Evolutionary conservation across 331 rosid genomes (phyloP), one percentile per base, ranked within the genome.

Genomic region (Arachis monticola): DNA sequence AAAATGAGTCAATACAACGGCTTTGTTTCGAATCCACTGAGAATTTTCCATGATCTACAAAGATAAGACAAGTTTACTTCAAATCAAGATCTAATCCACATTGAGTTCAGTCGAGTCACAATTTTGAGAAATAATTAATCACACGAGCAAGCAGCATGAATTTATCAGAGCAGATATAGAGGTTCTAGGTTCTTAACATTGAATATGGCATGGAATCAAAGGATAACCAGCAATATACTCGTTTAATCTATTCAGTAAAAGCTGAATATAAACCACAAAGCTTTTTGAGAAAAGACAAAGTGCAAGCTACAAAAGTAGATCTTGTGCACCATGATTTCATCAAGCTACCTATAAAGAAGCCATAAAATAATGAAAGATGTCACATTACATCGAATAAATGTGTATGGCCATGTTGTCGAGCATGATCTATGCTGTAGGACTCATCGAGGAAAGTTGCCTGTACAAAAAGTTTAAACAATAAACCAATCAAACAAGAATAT

Each of bases 361-460:
- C 45, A 58, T 50, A 60, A 68, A 58, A 60, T 67, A 63, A 71
- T 45, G 68, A 66, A 51, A 67, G 62, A 68, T 51, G 53, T 66
- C 67, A 80, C 59, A 27, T 65, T 87, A 88, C 99, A 96, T 94
- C 96, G 60, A 72, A 60, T 78, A 94, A 32, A 87, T 94, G 99
- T 64, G 92, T 94, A 78, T 94, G 99, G 38, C 99, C 99, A 69
- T 64, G 99, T 76, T 87, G 83, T 64, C 88, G 89, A 22, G 99
- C 97, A 61, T 94, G 97, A 50, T 92, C 97, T 64, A 84, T 66
- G 87, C 87, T 92, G 87, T 65, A 80, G 31, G 88, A 87, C 14
- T 92, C 97, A 69, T 94, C 97, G 52, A 94, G 86, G 79, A 94
- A 92, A 76, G 99, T 92, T 82, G 97, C 97, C 99, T 94, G 82